Conservation (phyloP, 768 basidiomycete species). For the Chalciporus sphaerocephalus region DNA sequence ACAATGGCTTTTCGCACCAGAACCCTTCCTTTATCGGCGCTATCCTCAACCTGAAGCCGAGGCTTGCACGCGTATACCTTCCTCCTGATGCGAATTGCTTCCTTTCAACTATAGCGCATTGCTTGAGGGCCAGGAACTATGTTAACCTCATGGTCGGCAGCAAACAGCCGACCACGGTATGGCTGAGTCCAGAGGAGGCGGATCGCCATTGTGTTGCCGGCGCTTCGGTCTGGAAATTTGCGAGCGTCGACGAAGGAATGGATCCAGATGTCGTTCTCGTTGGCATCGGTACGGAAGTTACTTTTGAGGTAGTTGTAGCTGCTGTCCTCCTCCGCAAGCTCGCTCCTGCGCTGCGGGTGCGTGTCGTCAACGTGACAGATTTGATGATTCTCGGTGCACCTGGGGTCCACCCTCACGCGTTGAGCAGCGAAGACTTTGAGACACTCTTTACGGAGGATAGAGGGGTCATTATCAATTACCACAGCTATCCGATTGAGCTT, state of each 20-base stretch:
- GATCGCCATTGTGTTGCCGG: conserved; percentile 82
- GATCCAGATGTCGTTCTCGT: conserved; percentile 79
- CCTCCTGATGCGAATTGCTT: conserved; percentile 91
- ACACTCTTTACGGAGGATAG: conserved; percentile 68
- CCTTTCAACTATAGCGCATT: conserved; percentile 80
- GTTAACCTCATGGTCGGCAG: conserved; percentile 86
- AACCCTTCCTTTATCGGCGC: conserved; percentile 84
- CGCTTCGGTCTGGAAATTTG: conserved; percentile 82
- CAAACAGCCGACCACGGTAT: conserved; percentile 79
- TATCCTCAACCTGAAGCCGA: conserved; percentile 73
- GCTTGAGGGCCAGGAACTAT: conserved; percentile 79
- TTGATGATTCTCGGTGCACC: conserved; percentile 71
- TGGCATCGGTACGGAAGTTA: conserved; percentile 84
- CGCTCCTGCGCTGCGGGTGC: conserved; percentile 69
- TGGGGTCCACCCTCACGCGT: conserved; percentile 75
- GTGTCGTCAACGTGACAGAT: conserved; percentile 88
- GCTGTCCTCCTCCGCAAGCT: conserved; percentile 71
- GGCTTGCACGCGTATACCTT: conserved; percentile 70
- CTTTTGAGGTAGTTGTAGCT: conserved; percentile 85
- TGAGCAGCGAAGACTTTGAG: conserved; percentile 57
- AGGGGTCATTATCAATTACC: conserved; percentile 77
- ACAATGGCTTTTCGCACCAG: conserved; percentile 90
- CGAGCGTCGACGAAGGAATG: conserved; percentile 66
- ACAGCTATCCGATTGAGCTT: conserved; percentile 74
- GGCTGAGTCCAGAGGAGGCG: conserved; percentile 73